These are phyloP conservation scores for Termitomyces sp. DNA, from an alignment of 768 basidiomycete species.

Conservation along the genomic window DNA sequence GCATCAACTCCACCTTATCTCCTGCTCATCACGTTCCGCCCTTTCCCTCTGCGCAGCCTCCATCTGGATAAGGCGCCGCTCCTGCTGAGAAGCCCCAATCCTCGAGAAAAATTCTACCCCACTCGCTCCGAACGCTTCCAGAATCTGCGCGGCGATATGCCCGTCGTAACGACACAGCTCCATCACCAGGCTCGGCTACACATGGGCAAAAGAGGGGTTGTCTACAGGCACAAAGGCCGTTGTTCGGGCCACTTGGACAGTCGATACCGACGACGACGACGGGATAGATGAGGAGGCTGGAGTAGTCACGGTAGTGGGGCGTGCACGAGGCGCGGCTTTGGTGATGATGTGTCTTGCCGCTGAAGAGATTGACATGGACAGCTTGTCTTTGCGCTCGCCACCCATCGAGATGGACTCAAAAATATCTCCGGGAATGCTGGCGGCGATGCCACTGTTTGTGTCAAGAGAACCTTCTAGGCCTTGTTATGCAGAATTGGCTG, in stretches of 20 bases:
- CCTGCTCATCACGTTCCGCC: slow-evolving; percentile 19
- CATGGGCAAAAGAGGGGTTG: slow-evolving; percentile 37
- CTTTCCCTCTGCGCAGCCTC: slow-evolving; percentile 19
- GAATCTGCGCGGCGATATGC: slow-evolving; percentile 43
- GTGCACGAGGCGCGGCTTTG: slow-evolving; percentile 20
- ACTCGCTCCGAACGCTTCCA: slow-evolving; percentile 34
- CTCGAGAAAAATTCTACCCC: slow-evolving; percentile 25
- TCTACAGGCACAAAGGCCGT: slow-evolving; percentile 22
- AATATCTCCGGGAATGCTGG: too few relatives aligned
- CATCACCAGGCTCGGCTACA: slow-evolving; percentile 51
- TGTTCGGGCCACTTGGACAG: slow-evolving; percentile 23
- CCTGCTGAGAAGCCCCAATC: neutral
- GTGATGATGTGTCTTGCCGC: slow-evolving; percentile 60
- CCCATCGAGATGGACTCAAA: too few relatives aligned
- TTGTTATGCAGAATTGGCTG: too few relatives aligned
- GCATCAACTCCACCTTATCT: slow-evolving; percentile 16
- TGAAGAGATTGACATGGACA: too few relatives aligned
- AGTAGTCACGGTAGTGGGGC: neutral
- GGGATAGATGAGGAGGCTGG: slow-evolving; percentile 12
- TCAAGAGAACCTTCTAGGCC: too few relatives aligned
- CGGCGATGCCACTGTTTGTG: too few relatives aligned
- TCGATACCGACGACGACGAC: neutral
- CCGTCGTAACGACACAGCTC: slow-evolving; percentile 55
- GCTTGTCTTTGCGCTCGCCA: too few relatives aligned
- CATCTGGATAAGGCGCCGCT: slow-evolving; percentile 6